Conservation (phyloP, 2,329 filamentous ascomycete species). For the Mariannaea sp. region DNA sequence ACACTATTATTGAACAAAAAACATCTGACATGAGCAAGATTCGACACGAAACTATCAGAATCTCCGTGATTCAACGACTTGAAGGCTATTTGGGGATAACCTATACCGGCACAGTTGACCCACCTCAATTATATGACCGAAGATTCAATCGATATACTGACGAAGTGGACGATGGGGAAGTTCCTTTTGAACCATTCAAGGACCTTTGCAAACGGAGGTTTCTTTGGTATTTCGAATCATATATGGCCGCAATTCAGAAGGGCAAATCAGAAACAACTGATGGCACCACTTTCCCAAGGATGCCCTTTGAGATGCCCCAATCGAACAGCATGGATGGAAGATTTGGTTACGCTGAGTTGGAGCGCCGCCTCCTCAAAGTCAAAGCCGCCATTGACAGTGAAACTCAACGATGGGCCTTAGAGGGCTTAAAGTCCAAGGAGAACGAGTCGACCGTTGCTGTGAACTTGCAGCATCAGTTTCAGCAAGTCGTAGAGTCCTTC, state of each 20-base stretch:
- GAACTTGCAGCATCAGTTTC: conserved; percentile 82
- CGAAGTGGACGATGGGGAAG: conserved; percentile 57
- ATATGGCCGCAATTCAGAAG: conserved; percentile 71
- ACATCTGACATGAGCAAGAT: conserved; percentile 61
- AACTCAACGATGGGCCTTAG: conserved; percentile 69
- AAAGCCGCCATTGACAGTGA: conserved; percentile 75
- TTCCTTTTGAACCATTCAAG: conserved; percentile 82
- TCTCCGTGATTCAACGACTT: conserved; percentile 83
- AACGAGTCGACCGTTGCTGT: conserved; percentile 77
- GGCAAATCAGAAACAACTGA: conserved; percentile 68
- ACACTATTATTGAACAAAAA: neutral
- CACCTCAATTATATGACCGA: conserved; percentile 32
- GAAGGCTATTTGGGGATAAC: conserved; percentile 77
- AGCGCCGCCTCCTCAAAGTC: conserved; percentile 69
- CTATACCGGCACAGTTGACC: conserved; percentile 22
- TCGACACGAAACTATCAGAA: conserved; percentile 83
- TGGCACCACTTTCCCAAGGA: conserved; percentile 69
- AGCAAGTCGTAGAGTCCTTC: conserved; percentile 78
- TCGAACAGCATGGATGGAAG: conserved; percentile 84
- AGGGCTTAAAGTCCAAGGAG: conserved; percentile 66
- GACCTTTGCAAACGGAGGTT: conserved; percentile 91
- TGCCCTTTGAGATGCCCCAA: conserved; percentile 78
- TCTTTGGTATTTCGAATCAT: conserved; percentile 94
- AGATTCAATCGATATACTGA: conserved; percentile 49
- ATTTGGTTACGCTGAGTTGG: conserved; percentile 80